Base-by-base conservation (phyloP, 78 protist genomes). In the Andalucia godoyi region DNA sequence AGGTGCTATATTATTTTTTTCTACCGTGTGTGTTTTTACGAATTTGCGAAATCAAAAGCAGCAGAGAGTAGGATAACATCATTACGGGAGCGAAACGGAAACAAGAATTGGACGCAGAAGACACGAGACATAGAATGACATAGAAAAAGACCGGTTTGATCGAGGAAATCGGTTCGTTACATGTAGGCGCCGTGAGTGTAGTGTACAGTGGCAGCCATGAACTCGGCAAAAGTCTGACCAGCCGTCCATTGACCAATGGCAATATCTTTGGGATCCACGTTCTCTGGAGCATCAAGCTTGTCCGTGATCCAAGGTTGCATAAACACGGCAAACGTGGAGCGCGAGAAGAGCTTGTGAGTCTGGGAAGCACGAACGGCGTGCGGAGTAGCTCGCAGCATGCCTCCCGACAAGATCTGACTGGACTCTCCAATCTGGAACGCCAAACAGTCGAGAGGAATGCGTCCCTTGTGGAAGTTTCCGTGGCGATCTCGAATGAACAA, bases 381-480 rank as follows among this genome's bases (percentile, higher is more conserved):
- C 29, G 81, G 81, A 6, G 81, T 76, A 25, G 81, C 81, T 18
- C 36, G 47, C 23, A 76, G 66, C 43, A 59, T n/a, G n/a, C 81
- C 81, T 33, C 81, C 81, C 27, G 70, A 25, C 36, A 23, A 71
- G 54, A 76, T 47, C 46, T 76, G 81, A 8, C 68, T 66, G 32
- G 75, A 38, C 66, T 74, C 80, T 18, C 80, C 80, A 18, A 74
- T 74, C 53, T 74, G 80, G 51, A 74, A 74, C 13, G 66, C 61
- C 18, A 66, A 9, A 29, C 15, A 25, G 38, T 74, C 66, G 43
- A 21, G 17, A 0, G 58, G 62, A 25, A 50, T 9, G 30, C n/a
- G 21, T 17, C 42, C 76, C 21, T 54, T 41, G 12, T 45, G 29
- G 18, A 68, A 36, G 47, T 65, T 55, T 4, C 72, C 72, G 5